Base-by-base conservation (phyloP, 805 yeast species). In the Torulaspora indica region DNA sequence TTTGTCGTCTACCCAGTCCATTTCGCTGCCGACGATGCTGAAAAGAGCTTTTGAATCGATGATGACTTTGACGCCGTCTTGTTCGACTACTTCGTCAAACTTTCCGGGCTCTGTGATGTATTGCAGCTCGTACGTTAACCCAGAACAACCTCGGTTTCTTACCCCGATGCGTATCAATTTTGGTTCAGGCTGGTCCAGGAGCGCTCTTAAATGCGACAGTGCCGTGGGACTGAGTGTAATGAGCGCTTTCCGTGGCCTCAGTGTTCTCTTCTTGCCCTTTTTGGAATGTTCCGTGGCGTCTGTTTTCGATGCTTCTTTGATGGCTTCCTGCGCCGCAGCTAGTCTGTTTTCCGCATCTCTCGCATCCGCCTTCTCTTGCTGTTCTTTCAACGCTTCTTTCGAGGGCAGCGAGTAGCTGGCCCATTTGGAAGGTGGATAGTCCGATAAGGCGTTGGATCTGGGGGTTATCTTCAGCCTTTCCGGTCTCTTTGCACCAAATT, bases 1-100 rank as follows among this genome's bases (percentile, higher is more conserved):
- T 64, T 88, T 90, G 60, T 93, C 96, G 60, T 93, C 98, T 38
- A 87, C 73, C 96, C 96, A 93, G 67, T 93, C 98, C 98, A 93
- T 93, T 67, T 90, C 95, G 5, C 95, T 84, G 0, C 98, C 98
- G 46, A 93, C 95, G 35, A 93, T 90, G 54, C 95, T 83, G 66
- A 93, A 90, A 43, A 93, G 73, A 0, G 98, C 98, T 66, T 93
- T 93, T 22, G 98, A 91, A 64, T 93, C 98, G 36, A 93, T 87
- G 43, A 90, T 74, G 2, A 93, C 95, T 63, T 80, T 85, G 32
- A 93, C 95, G 28, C 95, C 97, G 58, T 90, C 96, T 68, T 91
- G 98, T 53, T 79, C 87, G 8, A 93, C 87, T 47, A 83, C 72
- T 68, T 93, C 98, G 66, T 93, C 98, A 58, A 91, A 93, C 69